Base-by-base conservation (phyloP, 768 basidiomycete genomes). In the Boletus rex-veris region DNA sequence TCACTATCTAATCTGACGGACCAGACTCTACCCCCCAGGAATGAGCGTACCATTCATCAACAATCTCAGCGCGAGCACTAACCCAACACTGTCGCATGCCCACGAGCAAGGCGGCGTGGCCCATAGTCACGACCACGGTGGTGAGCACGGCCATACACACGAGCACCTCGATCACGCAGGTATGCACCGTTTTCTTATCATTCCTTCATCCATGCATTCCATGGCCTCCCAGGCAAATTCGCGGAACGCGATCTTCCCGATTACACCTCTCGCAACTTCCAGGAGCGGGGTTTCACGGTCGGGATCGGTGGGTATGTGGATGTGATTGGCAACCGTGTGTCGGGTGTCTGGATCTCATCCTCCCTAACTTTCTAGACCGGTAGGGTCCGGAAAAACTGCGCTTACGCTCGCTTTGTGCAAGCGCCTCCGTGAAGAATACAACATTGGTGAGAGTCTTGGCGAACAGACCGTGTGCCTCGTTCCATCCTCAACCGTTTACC, bases 381-480 rank as follows among this genome's bases (percentile, higher is more conserved):
- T 98, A n/a, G 95, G 95, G 10, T 97, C 95, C 3, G 96, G 96
- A 4, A 98, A 99, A 77, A 98, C 96, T 0, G 96, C 96, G 0
- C 73, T 98, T 59, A 90, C 93, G 3, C 83, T 99, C 46, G 91
- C 90, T 1, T 79, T 99, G 16, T 98, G 96, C 74, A 80, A 85
- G 67, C 79, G 76, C 42, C 75, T 98, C 45, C 80, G 96, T 54
- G 80, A 80, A 31, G 82, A 87, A 56, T 91, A 90, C 69, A 99
- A 99, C 68, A 92, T 99, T 45, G 96, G 95, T 92, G 55, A 55
- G 81, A 53, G 33, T 37, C 42, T 52, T 44, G 44, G 39, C 41
- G 55, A 42, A 38, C 36, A 7, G 9, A 37, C 42, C 38, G 45
- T 45, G 37, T 41, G 48, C 36, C 33, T 50, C 44, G 16, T 43